Conservation (phyloP, 1,284 basidiomycete species). For the Ustilago nuda region DNA sequence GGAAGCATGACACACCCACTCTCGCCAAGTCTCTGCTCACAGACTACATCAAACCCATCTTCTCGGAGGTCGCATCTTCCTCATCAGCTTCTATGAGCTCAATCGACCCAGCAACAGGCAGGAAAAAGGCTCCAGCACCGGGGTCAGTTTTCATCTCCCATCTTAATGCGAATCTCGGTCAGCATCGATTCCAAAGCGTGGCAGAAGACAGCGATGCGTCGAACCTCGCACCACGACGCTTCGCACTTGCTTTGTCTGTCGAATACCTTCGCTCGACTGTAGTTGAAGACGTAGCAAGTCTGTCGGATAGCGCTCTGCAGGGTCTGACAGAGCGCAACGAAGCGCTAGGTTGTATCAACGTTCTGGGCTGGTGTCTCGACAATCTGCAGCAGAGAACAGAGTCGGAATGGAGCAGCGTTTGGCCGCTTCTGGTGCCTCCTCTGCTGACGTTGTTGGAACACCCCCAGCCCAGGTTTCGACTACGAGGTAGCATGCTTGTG, state of each 20-base stretch:
- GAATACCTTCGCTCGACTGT: neutral
- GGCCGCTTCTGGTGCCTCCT: slow-evolving; percentile 42
- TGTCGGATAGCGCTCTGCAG: neutral
- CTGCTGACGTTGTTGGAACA: slow-evolving; percentile 44
- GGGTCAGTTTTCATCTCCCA: slow-evolving; percentile 25
- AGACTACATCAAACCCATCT: slow-evolving; percentile 43
- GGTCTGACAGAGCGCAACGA: slow-evolving; percentile 22
- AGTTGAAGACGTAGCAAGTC: no score
- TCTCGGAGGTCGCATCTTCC: slow-evolving; percentile 21
- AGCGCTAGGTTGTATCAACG: slow-evolving; percentile 39
- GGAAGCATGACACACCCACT: neutral
- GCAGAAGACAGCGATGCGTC: slow-evolving; percentile 23
- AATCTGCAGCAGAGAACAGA: slow-evolving; percentile 9
- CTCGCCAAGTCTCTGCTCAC: slow-evolving; percentile 20
- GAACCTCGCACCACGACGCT: slow-evolving; percentile 16
- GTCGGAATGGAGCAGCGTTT: slow-evolving; percentile 30
- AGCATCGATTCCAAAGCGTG: slow-evolving; percentile 32
- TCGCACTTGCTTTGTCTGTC: slow-evolving; percentile 4
- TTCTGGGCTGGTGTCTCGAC: slow-evolving; percentile 26
- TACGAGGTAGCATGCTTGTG: slow-evolving; percentile 15
- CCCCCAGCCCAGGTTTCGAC: slow-evolving; percentile 29
- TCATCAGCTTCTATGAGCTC: slow-evolving; percentile 16
- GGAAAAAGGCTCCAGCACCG: slow-evolving; percentile 13
- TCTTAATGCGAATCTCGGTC: slow-evolving; percentile 25
- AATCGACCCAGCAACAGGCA: slow-evolving; percentile 26